Conservation (phyloP, 441 rosid species). For the Bocquillonia castaneifolia region DNA sequence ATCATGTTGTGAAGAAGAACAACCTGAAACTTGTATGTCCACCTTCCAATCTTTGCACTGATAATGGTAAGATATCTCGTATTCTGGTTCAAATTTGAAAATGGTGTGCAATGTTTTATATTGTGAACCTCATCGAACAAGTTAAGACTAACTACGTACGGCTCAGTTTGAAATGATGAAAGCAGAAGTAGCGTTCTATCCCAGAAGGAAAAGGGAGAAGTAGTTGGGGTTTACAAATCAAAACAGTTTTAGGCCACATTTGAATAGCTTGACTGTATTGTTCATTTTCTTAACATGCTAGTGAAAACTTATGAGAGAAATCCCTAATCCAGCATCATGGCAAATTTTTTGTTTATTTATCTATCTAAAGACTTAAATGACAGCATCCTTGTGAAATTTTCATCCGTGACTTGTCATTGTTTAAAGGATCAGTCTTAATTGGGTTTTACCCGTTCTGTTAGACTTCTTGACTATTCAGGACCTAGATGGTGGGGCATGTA, state of each 20-base stretch:
- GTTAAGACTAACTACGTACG: background rate
- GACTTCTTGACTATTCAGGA: background rate
- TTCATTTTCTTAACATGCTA: background rate
- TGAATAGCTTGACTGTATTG: background rate
- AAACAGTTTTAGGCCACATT: background rate
- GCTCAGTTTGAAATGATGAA: background rate
- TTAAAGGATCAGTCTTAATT: background rate
- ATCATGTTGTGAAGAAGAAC: conserved; percentile 56
- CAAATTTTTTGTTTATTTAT: background rate
- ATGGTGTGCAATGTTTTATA: conserved; percentile 3
- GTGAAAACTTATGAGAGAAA: background rate
- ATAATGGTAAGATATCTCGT: conserved; percentile 54
- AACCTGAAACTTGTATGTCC: conserved; percentile 75
- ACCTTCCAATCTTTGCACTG: conserved; percentile 84
- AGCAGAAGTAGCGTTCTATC: background rate
- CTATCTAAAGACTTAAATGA: background rate
- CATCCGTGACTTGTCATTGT: background rate
- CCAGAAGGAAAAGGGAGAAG: background rate
- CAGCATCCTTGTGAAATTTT: background rate
- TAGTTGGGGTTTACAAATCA: background rate
- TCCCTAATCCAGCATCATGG: background rate
- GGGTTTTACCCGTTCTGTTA: background rate
- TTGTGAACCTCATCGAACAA: background rate
- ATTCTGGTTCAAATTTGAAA: background rate
- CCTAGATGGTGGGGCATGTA: too few species aligned